Evolutionary conservation across 2,329 filamentous ascomycete species (phyloP).

Genomic region (Exophiala phaeomuriformis): DNA sequence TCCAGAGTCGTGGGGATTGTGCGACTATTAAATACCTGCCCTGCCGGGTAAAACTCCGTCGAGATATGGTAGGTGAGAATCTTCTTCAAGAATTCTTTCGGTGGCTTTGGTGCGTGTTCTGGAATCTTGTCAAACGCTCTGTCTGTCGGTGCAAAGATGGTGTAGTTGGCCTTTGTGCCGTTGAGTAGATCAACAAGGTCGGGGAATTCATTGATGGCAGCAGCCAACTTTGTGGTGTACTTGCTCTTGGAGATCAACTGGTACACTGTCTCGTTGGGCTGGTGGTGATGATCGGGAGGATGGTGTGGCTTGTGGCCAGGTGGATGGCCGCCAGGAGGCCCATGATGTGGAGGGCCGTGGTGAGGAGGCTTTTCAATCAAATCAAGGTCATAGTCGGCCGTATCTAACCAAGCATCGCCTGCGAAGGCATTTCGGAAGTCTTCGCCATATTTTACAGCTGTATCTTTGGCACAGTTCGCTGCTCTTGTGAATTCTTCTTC

Average conservation of each 20-base stretch:
- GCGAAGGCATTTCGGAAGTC: constrained; percentile 42
- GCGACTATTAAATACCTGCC: constrained; percentile 58
- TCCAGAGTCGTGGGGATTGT: constrained; percentile 66
- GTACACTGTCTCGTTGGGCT: constrained; percentile 66
- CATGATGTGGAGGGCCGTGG: constrained; percentile 30
- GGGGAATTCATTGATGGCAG: constrained; percentile 64
- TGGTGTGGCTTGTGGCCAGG: constrained; percentile 30
- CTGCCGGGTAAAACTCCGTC: constrained; percentile 58
- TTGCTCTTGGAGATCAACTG: constrained; percentile 69
- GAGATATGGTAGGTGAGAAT: constrained; percentile 70
- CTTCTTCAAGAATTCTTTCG: constrained; percentile 62
- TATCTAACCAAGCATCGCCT: constrained; percentile 43
- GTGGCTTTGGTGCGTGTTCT: constrained; percentile 52
- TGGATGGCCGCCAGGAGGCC: constrained; percentile 24
- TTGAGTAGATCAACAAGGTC: constrained; percentile 68
- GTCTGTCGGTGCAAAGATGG: constrained; percentile 73
- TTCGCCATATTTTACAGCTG: constrained; percentile 34
- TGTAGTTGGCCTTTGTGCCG: constrained; percentile 65
- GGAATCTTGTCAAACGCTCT: constrained; percentile 64
- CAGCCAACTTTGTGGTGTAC: constrained; percentile 67
- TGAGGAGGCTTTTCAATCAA: constrained; percentile 22
- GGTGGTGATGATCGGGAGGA: constrained; percentile 34
- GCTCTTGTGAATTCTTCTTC: constrained; percentile 30
- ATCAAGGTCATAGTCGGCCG: constrained; percentile 20
- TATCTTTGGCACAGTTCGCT: constrained; percentile 39